Evolutionary conservation across 2,329 filamentous ascomycete species (phyloP), one percentile per base, ranked within the genome.

Genomic region (Colletotrichum tamarilloi): DNA sequence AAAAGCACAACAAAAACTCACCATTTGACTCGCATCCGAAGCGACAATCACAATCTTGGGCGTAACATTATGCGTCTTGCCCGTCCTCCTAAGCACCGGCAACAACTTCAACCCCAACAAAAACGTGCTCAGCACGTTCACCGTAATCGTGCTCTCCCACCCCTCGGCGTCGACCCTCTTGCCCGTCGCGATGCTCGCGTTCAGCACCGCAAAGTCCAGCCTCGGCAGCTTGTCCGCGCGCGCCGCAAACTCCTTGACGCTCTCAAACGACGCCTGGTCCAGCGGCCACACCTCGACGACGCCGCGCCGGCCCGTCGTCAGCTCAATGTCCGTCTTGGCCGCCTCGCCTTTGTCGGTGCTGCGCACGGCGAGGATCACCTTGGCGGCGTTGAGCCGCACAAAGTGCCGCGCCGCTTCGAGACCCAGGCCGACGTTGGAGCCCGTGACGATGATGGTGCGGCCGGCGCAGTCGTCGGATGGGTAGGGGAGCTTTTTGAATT

Each of bases 111-210:
- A 55, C 0, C 83, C 82, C 66, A 88, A 79, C 32, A 88, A 77
- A 46, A 85, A 84, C 0, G 85, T 88, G 3, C 81, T 82, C 46
- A 89, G 78, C 22, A 87, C 83, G 75, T 89, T 88, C 58, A 88
- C 82, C 4, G 83, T 84, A 62, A 87, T 76, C 32, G 79, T 83
- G 16, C 76, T 76, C 77, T 88, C 86, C 66, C 83, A 80, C 2
- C 84, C 86, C 68, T 85, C 84, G 24, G 78, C 63, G 16, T 75
- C 68, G 28, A 64, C 69, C 35, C 67, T 56, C 16, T 65, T 56
- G 46, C 22, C 68, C 4, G 52, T 22, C 7, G 69, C 72, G 26
- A 85, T 66, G 22, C 79, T 81, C 1, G 84, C 84, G 64, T 84
- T 85, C 59, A 79, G 77, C 5, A 85, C 66, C 1, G 84, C 72